phyloP scores from a whole-genome alignment of 2,329 filamentous ascomycete species.

The Curvularia lunata region DNA sequence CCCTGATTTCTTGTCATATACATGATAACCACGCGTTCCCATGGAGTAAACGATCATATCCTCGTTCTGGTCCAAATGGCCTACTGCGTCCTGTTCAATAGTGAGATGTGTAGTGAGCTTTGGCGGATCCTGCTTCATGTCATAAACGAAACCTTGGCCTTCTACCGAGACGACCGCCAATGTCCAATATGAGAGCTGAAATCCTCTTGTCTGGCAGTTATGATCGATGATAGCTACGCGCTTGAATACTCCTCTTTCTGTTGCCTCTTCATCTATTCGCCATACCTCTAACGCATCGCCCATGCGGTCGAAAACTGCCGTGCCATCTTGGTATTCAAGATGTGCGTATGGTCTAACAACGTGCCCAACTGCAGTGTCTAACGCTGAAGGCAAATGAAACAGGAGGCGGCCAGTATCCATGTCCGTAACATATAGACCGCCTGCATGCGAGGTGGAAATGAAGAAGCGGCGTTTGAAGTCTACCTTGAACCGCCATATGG shows the following conservation, averaged over 20 bases:
- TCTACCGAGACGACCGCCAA: slow-evolving; percentile 11
- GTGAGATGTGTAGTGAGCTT: slow-evolving; percentile 7
- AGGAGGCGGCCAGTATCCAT: slow-evolving; percentile 11
- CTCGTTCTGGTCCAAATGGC: slow-evolving; percentile 16
- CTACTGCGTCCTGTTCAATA: slow-evolving; percentile 13
- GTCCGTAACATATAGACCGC: slow-evolving; percentile 10
- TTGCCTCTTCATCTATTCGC: slow-evolving; percentile 8
- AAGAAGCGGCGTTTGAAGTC: slow-evolving; percentile 17
- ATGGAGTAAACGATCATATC: slow-evolving; percentile 13
- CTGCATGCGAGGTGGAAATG: slow-evolving; percentile 14
- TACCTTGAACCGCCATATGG: slow-evolving; percentile 13
- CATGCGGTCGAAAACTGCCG: slow-evolving; percentile 12
- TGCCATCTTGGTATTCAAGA: slow-evolving; percentile 16
- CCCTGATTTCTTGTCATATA: slow-evolving; percentile 13
- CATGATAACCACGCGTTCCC: slow-evolving; percentile 13
- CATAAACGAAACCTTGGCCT: slow-evolving; percentile 14
- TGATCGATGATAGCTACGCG: slow-evolving; percentile 9
- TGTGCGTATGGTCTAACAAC: slow-evolving; percentile 12
- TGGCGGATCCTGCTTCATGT: slow-evolving; percentile 14
- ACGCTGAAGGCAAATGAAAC: slow-evolving; percentile 5
- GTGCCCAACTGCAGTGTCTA: slow-evolving; percentile 7
- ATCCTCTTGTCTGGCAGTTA: slow-evolving; percentile 14
- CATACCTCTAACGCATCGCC: slow-evolving; percentile 11
- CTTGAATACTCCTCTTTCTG: slow-evolving; percentile 9
- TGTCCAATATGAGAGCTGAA: slow-evolving; percentile 16